phyloP scores from a whole-genome alignment of 352 stramenopile genomes.

The Globisporangium paroecandrum region DNA sequence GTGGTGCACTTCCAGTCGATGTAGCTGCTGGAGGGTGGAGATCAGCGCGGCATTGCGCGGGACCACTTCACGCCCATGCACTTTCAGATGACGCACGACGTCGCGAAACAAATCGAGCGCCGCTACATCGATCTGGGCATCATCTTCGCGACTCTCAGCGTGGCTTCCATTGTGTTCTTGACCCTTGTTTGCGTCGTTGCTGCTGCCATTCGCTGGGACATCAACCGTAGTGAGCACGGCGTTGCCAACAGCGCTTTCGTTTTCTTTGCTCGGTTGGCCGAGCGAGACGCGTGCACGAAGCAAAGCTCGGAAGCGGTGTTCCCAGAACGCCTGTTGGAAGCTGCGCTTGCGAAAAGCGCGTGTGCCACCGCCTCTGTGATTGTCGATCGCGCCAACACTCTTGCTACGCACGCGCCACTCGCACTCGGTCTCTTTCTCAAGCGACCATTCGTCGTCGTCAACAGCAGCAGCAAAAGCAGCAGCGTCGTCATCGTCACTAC shows the following conservation, averaged over 20 bases:
- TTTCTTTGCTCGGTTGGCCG: not conserved
- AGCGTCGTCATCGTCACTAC: constrained; percentile 13
- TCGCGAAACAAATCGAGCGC: constrained; percentile 44
- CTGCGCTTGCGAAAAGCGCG: constrained; percentile 30
- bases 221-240: no score
- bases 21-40: constrained; percentile 33
- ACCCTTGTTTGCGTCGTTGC: not conserved
- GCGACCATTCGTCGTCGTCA: constrained; percentile 16
- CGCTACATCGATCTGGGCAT: not conserved
- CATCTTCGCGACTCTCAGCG: not conserved
- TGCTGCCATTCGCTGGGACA: not conserved
- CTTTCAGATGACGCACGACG: constrained; percentile 52
- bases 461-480: constrained; percentile 11
- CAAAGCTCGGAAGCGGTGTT: constrained; percentile 49
- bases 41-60: constrained; percentile 45
- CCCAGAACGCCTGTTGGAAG: constrained; percentile 46
- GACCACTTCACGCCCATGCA: constrained; percentile 64
- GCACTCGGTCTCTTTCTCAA: constrained; percentile 19
- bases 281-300: constrained; percentile 31
- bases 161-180: not conserved
- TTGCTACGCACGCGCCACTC: constrained; percentile 17
- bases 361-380: not conserved
- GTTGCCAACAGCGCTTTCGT: not conserved
- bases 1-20: constrained; percentile 69
- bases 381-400: not conserved